Evolutionary conservation across 345 rosid genomes (phyloP), one percentile per base, ranked within the genome.

Genomic region (Anacardium occidentale): DNA sequence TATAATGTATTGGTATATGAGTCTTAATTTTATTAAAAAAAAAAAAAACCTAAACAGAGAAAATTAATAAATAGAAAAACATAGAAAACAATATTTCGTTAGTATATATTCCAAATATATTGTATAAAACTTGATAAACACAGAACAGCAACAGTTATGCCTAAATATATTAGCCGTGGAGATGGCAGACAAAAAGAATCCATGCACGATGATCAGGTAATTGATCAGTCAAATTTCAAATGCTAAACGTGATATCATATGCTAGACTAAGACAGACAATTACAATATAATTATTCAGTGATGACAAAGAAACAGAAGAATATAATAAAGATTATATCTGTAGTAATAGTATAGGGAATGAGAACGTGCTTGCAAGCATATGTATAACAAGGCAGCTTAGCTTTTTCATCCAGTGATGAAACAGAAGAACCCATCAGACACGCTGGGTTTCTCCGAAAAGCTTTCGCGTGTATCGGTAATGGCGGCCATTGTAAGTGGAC

Each of bases 401-500:
- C 5, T 20, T 10, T n/a, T 1, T 7, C 2, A 24, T 42, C 59
- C 55, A 63, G 11, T 20, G 71, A 51, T n/a, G 71, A 66, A 62
- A 9, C 24, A 10, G 66, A 42, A 62, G 47, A 20, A 8, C 37
- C 76, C 78, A 47, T 53, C 47, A 64, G 62, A 79, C 85, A 78
- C 52, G 78, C 52, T 58, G 26, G 40, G 68, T 34, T 55, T 54
- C 26, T 69, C 37, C 14, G 21, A 48, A 45, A 1, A 51, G 54
- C 73, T 11, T 37, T 73, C 40, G 52, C 70, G 62, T 66, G 48
- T 29, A 57, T 67, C 75, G 78, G 76, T 69, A 75, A 70, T 57
- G 70, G 18, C 72, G 79, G 83, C 70, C 83, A 57, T 66, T 79
- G 86, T 77, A 75, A 42, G 72, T 62, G 74, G 83, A 79, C 76